phyloP scores from a whole-genome alignment of 1,284 basidiomycete genomes.

The Ustilago loliicola region DNA sequence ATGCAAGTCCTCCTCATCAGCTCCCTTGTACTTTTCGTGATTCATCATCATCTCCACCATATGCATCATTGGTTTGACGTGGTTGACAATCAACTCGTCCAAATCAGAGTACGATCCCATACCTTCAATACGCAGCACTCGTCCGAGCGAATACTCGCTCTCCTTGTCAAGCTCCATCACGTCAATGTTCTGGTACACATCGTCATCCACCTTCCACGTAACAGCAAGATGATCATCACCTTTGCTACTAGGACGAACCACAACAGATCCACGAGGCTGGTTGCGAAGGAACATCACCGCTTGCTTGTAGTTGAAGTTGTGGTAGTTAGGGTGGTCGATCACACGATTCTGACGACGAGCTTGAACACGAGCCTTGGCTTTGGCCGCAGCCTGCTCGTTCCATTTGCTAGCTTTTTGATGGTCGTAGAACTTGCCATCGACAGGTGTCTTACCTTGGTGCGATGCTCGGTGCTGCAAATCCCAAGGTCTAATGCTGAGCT shows the following conservation, averaged over 20 bases:
- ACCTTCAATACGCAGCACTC: slow-evolving; percentile 81
- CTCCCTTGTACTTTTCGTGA: slow-evolving; percentile 94
- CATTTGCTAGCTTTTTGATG: slow-evolving; percentile 78
- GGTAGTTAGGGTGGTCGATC: slow-evolving; percentile 98
- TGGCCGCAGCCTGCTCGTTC: slow-evolving; percentile 78
- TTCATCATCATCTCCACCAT: slow-evolving; percentile 95
- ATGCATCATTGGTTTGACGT: slow-evolving; percentile 92
- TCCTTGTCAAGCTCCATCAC: slow-evolving; percentile 84
- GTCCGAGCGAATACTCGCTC: slow-evolving; percentile 78
- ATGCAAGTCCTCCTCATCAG: slow-evolving; percentile 83
- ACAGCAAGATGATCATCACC: slow-evolving; percentile 93
- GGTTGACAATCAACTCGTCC: slow-evolving; percentile 97
- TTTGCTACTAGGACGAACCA: slow-evolving; percentile 95
- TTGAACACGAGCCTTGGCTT: slow-evolving; percentile 86
- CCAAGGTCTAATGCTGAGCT: slow-evolving; percentile 80
- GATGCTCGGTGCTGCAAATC: slow-evolving; percentile 80
- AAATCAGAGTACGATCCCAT: slow-evolving; percentile 90
- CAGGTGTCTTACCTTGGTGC: slow-evolving; percentile 77
- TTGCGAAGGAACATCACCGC: slow-evolving; percentile 91
- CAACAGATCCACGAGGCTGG: slow-evolving; percentile 80
- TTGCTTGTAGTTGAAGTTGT: slow-evolving; percentile 90
- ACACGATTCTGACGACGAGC: slow-evolving; percentile 77
- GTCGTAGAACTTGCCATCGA: slow-evolving; percentile 80
- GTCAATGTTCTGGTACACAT: slow-evolving; percentile 96
- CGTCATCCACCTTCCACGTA: slow-evolving; percentile 99